phyloP scores from a whole-genome alignment of 768 basidiomycete species.

The Termitomyces sp. region DNA sequence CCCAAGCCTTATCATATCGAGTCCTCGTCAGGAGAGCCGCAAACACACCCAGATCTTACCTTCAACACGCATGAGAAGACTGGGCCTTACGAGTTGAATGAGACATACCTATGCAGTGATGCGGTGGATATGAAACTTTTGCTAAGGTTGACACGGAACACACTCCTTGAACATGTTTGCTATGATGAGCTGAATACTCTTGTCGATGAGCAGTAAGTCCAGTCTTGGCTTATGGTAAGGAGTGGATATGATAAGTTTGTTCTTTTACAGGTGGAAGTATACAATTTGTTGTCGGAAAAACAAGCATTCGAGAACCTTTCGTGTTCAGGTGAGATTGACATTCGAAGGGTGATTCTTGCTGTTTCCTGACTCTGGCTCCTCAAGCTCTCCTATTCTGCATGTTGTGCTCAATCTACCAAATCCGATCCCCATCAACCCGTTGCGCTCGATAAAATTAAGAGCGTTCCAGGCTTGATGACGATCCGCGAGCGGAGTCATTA shows the following conservation, averaged over 20 bases:
- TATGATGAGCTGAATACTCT: constrained; percentile 48
- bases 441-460: constrained; percentile 50
- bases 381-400: constrained; percentile 60
- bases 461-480: constrained; percentile 74
- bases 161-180: constrained; percentile 44
- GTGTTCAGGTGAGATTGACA: constrained; percentile 47
- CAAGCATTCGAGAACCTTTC: constrained; percentile 35
- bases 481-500: constrained; percentile 41
- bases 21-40: constrained; percentile 32
- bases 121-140: constrained; percentile 58
- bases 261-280: constrained; percentile 52
- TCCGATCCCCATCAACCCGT: constrained; percentile 60
- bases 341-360: background rate
- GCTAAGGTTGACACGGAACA: constrained; percentile 46
- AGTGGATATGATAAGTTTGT: constrained; percentile 2
- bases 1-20: constrained; percentile 24
- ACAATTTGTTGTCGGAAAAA: constrained; percentile 51
- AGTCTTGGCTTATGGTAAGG: background rate
- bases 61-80: constrained; percentile 19
- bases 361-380: background rate
- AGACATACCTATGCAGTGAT: constrained; percentile 52
- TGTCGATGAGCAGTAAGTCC: constrained; percentile 63
- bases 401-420: constrained; percentile 43
- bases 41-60: constrained; percentile 31
- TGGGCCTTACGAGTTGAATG: constrained; percentile 25